Evolutionary conservation across 768 basidiomycete species (phyloP), one percentile per base, ranked within the genome.

Genomic region (Rhodotorula taiwanensis): DNA sequence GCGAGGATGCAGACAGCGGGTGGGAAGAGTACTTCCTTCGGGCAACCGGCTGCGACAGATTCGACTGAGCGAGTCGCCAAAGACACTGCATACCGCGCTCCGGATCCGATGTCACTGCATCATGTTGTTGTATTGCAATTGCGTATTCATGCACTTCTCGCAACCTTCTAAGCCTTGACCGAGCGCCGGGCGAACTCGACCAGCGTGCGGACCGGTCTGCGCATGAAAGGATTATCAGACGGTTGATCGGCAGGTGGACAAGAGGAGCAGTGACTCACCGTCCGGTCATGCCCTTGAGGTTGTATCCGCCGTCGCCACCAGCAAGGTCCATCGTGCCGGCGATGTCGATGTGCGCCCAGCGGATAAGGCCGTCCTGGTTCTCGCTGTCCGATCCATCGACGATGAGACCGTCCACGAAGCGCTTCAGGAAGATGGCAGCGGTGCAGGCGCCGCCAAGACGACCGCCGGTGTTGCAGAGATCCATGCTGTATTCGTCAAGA

Each of bases 271-370:
- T 2, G 10, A 45, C 61, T 42, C 23, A 56, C 62, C 68, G 10
- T 0, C 67, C 67, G 2, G 63, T 69, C 67, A 69, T 69, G 2
- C 63, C 63, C 3, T 30, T 34, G 0, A 62, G 43, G 57, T 65
- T 65, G 57, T 69, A 69, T 1, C 42, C 55, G 10, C 62, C 67
- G 23, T 69, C 67, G 14, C 56, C 21, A 23, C 34, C n/a, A 2
- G 50, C 56, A 11, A 56, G 44, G 27, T 69, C 67, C 67, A 69
- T 69, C 45, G 48, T 31, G 16, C 75, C 76, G 16, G 74, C 88
- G 60, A 90, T 90, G 71, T 93, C 90, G 47, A 91, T 76, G 75
- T 92, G 90, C 1, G 89, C 90, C 88, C 89, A 93, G 64, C 83
- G 82, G 69, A 89, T 76, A 18, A 77, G 74, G 9, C 82, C 79